Base-by-base conservation (phyloP, 1,284 basidiomycete species). In the Ganoderma lingzhi region DNA sequence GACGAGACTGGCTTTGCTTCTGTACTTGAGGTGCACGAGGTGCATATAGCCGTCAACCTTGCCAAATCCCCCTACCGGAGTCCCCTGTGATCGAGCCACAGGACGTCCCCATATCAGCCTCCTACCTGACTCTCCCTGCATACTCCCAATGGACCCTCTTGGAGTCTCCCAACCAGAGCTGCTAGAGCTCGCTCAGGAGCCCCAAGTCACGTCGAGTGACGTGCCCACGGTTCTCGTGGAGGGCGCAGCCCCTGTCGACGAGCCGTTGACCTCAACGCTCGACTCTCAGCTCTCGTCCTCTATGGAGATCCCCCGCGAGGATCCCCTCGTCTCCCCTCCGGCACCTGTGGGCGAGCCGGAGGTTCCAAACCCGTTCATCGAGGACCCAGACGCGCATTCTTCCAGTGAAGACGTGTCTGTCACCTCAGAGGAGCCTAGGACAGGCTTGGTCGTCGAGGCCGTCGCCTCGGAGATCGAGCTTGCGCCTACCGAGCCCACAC, bases 311-410 rank as follows among this genome's bases (percentile, higher is more conserved):
- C 23, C 62, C 6, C 60, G 65, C 23, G 61, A 66, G n/a, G 39
- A 45, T 6, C 70, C 68, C 14, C 67, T 74, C 28, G 63, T 71
- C 10, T 69, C 67, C 10, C 71, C 73, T n/a, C 66, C 72, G 19
- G 65, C 73, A 0, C 70, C 71, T 8, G 65, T 71, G 0, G 78
- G 81, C 42, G 84, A 86, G 74, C 81, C 83, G 23, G 85, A 86
- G 68, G 82, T 81, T 4, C 86, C 85, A n/a, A 84, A 90, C 77
- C 87, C 88, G 1, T 90, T 90, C 80, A 66, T 72, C 12, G 66
- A 68, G 41, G 74, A 74, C 17, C 69, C 73, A 0, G 77, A 77
- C 35, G 81, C 82, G 56, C 78, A 79, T 17, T 78, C 78, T 9
- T 74, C 80, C 28, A 80, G 77, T 8, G 70, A 66, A 23, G 71